Evolutionary conservation across 2,329 filamentous ascomycete species (phyloP).

Genomic region (Westerdykella ornata): DNA sequence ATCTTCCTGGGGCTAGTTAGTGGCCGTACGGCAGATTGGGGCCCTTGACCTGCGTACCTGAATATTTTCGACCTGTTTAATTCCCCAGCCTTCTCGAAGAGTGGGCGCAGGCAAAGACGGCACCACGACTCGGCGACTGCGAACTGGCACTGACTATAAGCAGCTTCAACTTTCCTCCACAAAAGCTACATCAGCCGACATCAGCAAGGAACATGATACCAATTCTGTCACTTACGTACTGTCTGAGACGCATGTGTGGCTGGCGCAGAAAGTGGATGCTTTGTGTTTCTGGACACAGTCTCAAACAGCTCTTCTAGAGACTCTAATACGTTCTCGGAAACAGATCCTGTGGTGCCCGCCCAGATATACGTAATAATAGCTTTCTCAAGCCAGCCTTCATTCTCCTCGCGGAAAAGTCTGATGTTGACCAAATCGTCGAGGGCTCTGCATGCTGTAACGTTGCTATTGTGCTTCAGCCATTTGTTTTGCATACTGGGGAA

Average conservation of each 20-base stretch:
- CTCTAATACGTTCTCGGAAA: conserved; percentile 30
- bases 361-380: conserved; percentile 61
- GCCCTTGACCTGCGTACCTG: conserved; percentile 44
- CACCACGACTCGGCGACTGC: conserved; percentile 64
- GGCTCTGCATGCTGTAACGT: conserved; percentile 38
- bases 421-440: conserved; percentile 59
- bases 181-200: conserved; percentile 52
- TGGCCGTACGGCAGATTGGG: background rate
- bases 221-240: conserved; percentile 38
- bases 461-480: conserved; percentile 22
- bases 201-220: conserved; percentile 5
- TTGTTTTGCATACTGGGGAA: background rate
- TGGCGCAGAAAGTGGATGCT: conserved; percentile 49
- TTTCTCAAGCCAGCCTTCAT: conserved; percentile 60
- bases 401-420: conserved; percentile 48
- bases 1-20: conserved; percentile 54
- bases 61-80: conserved; percentile 62
- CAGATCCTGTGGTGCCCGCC: conserved; percentile 51
- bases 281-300: conserved; percentile 42
- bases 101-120: conserved; percentile 55
- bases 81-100: conserved; percentile 61
- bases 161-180: conserved; percentile 69
- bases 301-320: conserved; percentile 42
- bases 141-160: conserved; percentile 49
- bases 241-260: conserved; percentile 63